phyloP scores from a whole-genome alignment of 106 monocot genomes.

The Iris macrosiphon region DNA sequence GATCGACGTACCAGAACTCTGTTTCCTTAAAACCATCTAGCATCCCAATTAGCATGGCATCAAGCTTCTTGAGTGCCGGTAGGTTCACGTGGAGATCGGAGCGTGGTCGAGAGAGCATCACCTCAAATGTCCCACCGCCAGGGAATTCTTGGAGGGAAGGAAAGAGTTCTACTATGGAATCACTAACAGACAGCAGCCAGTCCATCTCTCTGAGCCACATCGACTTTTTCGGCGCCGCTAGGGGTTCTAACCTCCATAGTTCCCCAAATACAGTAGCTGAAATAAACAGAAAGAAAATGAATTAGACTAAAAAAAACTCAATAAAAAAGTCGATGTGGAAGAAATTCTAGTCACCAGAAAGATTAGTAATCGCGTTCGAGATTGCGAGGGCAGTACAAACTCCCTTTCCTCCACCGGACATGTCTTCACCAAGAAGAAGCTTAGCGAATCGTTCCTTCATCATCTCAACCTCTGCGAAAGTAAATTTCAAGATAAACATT shows the following conservation, averaged over 20 bases:
- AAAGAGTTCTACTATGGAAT: slow-evolving; percentile 81
- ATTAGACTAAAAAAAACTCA: background rate
- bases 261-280: slow-evolving; percentile 91
- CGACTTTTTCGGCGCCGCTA: slow-evolving; percentile 66
- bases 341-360: slow-evolving; percentile 3
- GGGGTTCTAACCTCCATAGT: slow-evolving; percentile 82
- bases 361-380: slow-evolving; percentile 13
- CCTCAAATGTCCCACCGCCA: slow-evolving; percentile 76
- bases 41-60: slow-evolving; percentile 74
- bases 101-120: slow-evolving; percentile 71
- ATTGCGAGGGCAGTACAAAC: slow-evolving; percentile 12
- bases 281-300: background rate
- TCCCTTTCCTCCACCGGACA: slow-evolving; percentile 10
- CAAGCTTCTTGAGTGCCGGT: slow-evolving; percentile 87
- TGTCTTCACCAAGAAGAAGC: background rate
- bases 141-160: slow-evolving; percentile 86
- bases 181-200: slow-evolving; percentile 80
- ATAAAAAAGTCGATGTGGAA: no score
- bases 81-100: slow-evolving; percentile 81
- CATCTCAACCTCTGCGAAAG: slow-evolving; percentile 1
- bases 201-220: slow-evolving; percentile 94
- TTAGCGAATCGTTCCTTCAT: slow-evolving; percentile 9
- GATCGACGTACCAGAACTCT: slow-evolving; percentile 89
- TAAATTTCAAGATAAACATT: background rate
- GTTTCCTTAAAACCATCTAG: slow-evolving; percentile 80